Conservation (phyloP, 2,329 filamentous ascomycete species). For the Monilinia polystroma region DNA sequence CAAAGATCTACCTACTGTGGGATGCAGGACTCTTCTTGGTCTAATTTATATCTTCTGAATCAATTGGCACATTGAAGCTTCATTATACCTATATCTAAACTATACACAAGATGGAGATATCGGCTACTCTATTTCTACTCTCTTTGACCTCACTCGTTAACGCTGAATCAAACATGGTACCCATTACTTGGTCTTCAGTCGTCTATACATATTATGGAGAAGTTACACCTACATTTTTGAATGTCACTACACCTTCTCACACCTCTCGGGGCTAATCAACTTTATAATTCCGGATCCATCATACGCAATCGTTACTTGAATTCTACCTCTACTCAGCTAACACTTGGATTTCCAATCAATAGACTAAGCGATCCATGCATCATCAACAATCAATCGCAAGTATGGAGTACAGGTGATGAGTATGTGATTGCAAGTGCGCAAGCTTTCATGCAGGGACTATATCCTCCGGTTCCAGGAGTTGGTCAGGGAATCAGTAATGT, state of each 20-base stretch:
- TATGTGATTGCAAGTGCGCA: constrained; percentile 65
- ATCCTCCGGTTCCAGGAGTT: constrained; percentile 57
- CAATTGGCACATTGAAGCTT: background rate
- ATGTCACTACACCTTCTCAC: constrained; percentile 45
- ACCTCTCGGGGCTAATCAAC: constrained; percentile 54
- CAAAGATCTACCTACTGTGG: no score
- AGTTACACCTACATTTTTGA: constrained; percentile 46
- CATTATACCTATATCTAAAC: no score
- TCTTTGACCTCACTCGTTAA: constrained; percentile 23
- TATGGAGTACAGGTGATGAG: constrained; percentile 45
- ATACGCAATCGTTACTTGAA: constrained; percentile 52
- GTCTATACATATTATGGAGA: constrained; percentile 50
- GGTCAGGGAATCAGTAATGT: background rate
- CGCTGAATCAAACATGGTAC: constrained; percentile 20
- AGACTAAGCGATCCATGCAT: constrained; percentile 4
- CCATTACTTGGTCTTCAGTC: constrained; percentile 36
- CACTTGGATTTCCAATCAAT: constrained; percentile 37
- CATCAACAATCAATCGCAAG: constrained; percentile 38
- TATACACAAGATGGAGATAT: background rate
- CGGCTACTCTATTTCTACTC: constrained; percentile 24
- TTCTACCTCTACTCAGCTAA: constrained; percentile 33
- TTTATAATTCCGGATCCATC: constrained; percentile 49
- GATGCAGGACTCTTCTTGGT: background rate
- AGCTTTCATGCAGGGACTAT: constrained; percentile 81
- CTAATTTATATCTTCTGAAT: background rate